A percentile compares a stretch with the other conserved stretches of the same genome.
Conservation (phyloP, 768 basidiomycete species). For the Leucocoprinus sp. region DNA sequence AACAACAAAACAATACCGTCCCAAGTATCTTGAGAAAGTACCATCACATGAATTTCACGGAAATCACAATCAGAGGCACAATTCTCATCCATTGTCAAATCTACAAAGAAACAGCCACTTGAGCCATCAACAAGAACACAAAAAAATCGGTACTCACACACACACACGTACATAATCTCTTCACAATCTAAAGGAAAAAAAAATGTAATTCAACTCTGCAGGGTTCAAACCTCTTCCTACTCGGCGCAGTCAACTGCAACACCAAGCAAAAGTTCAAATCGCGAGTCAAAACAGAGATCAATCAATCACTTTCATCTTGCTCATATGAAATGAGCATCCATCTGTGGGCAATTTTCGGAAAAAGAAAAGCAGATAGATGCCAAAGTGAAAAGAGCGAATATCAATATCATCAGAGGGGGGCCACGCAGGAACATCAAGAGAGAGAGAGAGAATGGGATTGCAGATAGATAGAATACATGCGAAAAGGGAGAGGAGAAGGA, state of each 20-base stretch:
- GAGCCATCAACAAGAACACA: too few relatives aligned
- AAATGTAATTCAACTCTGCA: slow-evolving; percentile 11
- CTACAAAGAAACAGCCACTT: too few relatives aligned
- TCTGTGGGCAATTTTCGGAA: too few relatives aligned
- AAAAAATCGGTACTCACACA: too few relatives aligned
- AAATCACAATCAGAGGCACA: too few relatives aligned
- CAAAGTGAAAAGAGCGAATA: slow-evolving; percentile 76
- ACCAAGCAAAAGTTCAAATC: background rate
- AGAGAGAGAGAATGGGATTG: slow-evolving; percentile 12
- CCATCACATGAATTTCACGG: too few relatives aligned
- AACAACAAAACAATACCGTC: slow-evolving; percentile 59
- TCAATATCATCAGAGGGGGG: background rate
- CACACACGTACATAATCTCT: background rate
- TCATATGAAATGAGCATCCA: slow-evolving; percentile 82
- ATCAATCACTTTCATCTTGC: slow-evolving; percentile 40
- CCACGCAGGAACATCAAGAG: background rate
- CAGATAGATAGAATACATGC: slow-evolving; percentile 16
- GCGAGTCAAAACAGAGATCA: slow-evolving; percentile 11
- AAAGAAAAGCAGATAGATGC: slow-evolving; percentile 57
- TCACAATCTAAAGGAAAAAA: background rate
- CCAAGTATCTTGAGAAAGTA: too few relatives aligned
- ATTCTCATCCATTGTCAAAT: too few relatives aligned
- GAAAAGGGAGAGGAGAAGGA: too few relatives aligned
- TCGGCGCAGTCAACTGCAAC: background rate
- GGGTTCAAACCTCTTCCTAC: slow-evolving; percentile 12